Evolutionary conservation across 2,329 filamentous ascomycete species (phyloP), one percentile per base, ranked within the genome.

Genomic region (Gyromitra esculenta): DNA sequence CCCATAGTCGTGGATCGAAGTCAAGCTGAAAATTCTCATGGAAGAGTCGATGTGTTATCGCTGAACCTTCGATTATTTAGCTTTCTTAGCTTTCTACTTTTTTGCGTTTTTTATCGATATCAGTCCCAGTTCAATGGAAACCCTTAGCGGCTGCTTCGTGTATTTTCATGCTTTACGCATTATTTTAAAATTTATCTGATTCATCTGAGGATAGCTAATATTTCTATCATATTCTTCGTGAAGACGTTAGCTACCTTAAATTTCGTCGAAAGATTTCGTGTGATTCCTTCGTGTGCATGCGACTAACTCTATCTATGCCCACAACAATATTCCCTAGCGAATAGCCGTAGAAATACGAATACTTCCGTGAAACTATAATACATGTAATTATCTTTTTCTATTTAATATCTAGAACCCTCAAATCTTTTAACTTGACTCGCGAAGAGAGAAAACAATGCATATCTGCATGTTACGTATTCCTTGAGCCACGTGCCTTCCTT

Each of bases 1-100:
- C 50, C 21, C 52, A 9, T 37, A 77, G 70, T 59, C 71, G 69
- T 25, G 57, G 50, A 50, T 52, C 35, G 31, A 77, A 75, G 43
- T 41, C 5, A 54, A 68, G 13, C 35, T 69, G 50, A 48, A 57
- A 7, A n/a, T 21, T 18, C 7, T 11, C 31, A 2, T n/a, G 41
- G 56, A 35, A 43, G 54, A 59, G 52, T 18, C 18, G 56, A n/a
- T 43, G 21, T 64, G 67, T 52, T 66, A 43, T 15, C 13, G 59
- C 60, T 64, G 18, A 41, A 39, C 2, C 57, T 75, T 75, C 66
- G 7, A 63, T 75, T 75, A 35, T 65, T 63, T 52, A 57, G 25
- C 59, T 45, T 75, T 25, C 13, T 66, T 25, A 21, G 0, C 1
- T 18, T 4, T 52, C 54, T 63, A 5, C 60, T 50, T 66, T 31